Evolutionary conservation across 352 stramenopile species (phyloP), one percentile per base, ranked within the genome.

Genomic region (Pythium vanterpoolii): DNA sequence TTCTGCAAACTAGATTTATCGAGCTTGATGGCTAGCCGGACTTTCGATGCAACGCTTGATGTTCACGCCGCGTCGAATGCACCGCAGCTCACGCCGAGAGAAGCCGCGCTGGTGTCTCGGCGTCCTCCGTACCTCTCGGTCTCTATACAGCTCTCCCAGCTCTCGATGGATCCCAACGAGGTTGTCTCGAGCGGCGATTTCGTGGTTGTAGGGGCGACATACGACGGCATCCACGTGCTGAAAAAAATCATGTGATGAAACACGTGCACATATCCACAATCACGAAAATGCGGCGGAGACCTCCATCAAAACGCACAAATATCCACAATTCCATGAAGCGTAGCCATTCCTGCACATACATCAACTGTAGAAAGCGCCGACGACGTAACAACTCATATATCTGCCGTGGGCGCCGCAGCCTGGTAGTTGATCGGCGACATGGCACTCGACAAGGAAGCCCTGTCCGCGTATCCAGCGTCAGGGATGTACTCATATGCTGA

Each of bases 401-500:
- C 78, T 16, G 78, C 80, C 4, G 80, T 89, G 19, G 80, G 77
- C 9, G 76, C 72, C 3, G 73, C 69, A 10, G 78, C 42, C 52
- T 89, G 73, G 60, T 90, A 90, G 47, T 74, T 86, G 19, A 82
- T 71, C 19, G 75, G 74, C 19, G 78, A 87, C 3, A 68, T 72
- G 27, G 57, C 66, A 48, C 75, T 78, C 13, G 73, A 75, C 19
- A 80, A 40, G 16, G 76, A 74, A 1, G 66, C 23, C 8, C 72
- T 71, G 62, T 86, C 74, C 1, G 68, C 59, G 46, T 83, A 90
- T 0, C 63, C 66, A 0, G 63, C 69, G 57, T 91, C 84, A 0
- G 84, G 84, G 56, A 93, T 93, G 58, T 89, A 93, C 64, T 93
- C 79, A 56, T 93, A 93, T 28, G 81, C 84, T 91, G 39, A 40